Base-by-base conservation (phyloP, 805 yeast genomes). In the Kazachstania africana region DNA sequence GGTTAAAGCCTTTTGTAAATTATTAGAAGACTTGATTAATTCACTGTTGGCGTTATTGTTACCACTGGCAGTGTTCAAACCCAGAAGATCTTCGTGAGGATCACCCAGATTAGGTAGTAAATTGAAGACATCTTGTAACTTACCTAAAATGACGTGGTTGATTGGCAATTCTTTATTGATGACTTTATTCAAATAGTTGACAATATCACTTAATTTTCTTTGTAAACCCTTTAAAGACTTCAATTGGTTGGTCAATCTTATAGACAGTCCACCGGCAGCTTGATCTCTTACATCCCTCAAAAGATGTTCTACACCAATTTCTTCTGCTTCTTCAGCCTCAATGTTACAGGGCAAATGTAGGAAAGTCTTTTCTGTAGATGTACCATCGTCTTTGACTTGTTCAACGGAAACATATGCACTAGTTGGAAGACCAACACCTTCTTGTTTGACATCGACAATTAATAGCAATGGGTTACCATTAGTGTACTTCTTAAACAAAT, bases 321-420 rank as follows among this genome's bases (percentile, higher is more conserved):
- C 99, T 60, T 91, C 99, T 8, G 98, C 98, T 55, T 91, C 99
- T 53, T 91, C 98, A 3, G 99, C 99, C 53, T 82, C 88, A 41
- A 93, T 84, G 18, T 72, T 66, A 10, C 95, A 82, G 8, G 97
- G 95, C 19, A 88, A 75, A 57, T 91, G 98, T 28, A 82, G 72
- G 61, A 91, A 91, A 3, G 96, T 85, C 59, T 79, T 78, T 51
- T 84, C 94, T 6, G 94, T 81, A 4, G 87, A 74, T 1, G 95
- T 73, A 14, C 98, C 98, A 57, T 91, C 97, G 48, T 85, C 93
- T 52, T 85, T 87, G 36, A 91, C 82, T 61, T 91, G 97, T 53
- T 91, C 97, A 24, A 88, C 74, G 4, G 96, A 93, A 40, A 76
- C 66, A 53, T 91, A 91, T 6, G 96, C 95, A 53, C 87, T 94